Evolutionary conservation across 2,329 filamentous ascomycete species (phyloP).

Genomic region (Leptoxyphium fumago): DNA sequence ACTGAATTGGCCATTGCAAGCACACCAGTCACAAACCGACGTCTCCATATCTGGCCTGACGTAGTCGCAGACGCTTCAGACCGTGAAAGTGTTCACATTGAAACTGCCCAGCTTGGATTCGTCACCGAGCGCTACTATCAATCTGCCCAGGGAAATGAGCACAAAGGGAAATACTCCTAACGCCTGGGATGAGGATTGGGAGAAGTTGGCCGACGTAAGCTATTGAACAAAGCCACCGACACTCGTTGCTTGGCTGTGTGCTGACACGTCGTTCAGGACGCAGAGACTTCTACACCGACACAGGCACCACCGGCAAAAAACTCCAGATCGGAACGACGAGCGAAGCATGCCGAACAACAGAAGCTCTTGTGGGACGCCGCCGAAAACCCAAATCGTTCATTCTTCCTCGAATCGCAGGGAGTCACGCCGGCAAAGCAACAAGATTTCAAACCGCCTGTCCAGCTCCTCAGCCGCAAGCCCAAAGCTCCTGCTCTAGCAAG

Average conservation of each 20-base stretch:
- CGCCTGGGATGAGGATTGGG: conserved; percentile 92
- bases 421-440: conserved; percentile 46
- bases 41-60: too few relatives aligned
- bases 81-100: too few relatives aligned
- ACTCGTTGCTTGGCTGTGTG: too few relatives aligned
- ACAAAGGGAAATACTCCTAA: conserved; percentile 43
- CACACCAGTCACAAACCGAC: too few relatives aligned
- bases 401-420: conserved; percentile 55
- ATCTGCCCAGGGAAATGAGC: conserved; percentile 18
- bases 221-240: background rate
- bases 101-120: background rate
- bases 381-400: conserved; percentile 61
- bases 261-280: conserved; percentile 5
- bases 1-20: too few relatives aligned
- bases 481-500: conserved; percentile 41
- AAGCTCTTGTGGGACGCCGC: conserved; percentile 80
- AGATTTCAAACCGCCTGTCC: conserved; percentile 69
- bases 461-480: conserved; percentile 73
- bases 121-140: background rate
- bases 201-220: conserved; percentile 55
- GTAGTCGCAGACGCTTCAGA: too few relatives aligned
- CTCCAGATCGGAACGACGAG: conserved; percentile 62
- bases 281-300: conserved; percentile 19
- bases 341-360: conserved; percentile 70
- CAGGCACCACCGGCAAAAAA: conserved; percentile 35